Evolutionary conservation across 2,329 filamentous ascomycete genomes (phyloP), one percentile per base, ranked within the genome.

Genomic region (Metarhizium sp.): DNA sequence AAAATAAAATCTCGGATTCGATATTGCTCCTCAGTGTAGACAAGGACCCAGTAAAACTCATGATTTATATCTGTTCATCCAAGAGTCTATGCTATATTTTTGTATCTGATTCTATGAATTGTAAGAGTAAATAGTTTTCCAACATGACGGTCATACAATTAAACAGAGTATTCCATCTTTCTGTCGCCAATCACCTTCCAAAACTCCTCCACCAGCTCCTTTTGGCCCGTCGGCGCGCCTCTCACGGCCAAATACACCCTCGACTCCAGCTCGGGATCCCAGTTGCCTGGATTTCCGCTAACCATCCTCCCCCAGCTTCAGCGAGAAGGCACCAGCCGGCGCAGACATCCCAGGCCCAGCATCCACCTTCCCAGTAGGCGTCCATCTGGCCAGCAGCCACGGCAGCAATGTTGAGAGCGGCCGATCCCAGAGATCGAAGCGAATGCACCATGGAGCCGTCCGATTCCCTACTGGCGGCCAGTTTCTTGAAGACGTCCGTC

Each of bases 261-360:
- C 56, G 73, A 74, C 62, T 87, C 84, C 53, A 87, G 66, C 53
- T 72, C 71, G 2, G 78, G 74, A n/a, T 81, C 70, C 88, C 87
- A 92, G 55, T 80, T 79, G 0, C 87, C 88, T 0, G 86, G 84
- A 66, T 92, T 91, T 4, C 84, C 87, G 65, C 86, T 79, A 7
- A 79, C 86, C 75, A 92, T 82, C 52, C 81, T 74, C 0, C 88
- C 0, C 88, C 89, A 0, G 88, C 86, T 73, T 92, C 88, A 34
- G 74, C 73, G 30, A 92, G 72, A 58, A 92, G 85, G 56, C 85
- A 83, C 88, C 88, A 92, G 0, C 85, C 88, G 5, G 89, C 89
- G 65, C 86, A 89, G 2, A 92, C 88, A 67, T 92, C 88, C 88
- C 88, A 92, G 2, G 88, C 87, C 81, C 87, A 92, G 69, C 87